Percentiles rank a stretch among this genome's conserved stretches.
Conservation (phyloP, 495 filamentous ascomycete genomes). For the Aspergillus olivimuriae region DNA sequence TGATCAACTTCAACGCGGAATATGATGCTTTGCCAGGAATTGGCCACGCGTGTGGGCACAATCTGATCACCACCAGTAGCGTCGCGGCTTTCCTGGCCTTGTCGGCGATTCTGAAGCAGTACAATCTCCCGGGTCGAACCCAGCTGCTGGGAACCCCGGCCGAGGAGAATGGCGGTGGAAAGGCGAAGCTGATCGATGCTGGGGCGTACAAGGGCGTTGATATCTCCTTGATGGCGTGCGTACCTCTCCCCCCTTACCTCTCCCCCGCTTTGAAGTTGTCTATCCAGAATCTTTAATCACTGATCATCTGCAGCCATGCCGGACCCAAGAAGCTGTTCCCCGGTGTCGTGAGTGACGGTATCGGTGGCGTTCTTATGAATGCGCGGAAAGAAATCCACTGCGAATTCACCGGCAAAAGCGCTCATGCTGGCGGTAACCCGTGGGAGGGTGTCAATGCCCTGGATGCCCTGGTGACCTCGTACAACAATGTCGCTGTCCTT, state of each 20-base stretch:
- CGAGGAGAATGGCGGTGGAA: conserved; percentile 66
- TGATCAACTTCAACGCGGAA: conserved; percentile 42
- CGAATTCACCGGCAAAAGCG: conserved; percentile 29
- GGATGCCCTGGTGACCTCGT: conserved; percentile 54
- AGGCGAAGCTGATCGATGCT: conserved; percentile 55
- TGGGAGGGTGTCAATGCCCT: conserved; percentile 61
- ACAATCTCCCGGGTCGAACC: conserved; percentile 48
- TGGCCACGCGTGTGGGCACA: conserved; percentile 65
- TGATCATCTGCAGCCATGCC: conserved; percentile 20
- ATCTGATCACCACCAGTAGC: conserved; percentile 60
- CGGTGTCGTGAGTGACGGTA: conserved; percentile 17
- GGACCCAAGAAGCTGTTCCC: conserved; percentile 24
- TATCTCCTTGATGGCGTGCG: conserved; percentile 58
- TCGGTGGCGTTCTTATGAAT: conserved; percentile 32
- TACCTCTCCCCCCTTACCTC: too few species aligned
- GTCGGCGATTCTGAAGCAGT: conserved; percentile 39
- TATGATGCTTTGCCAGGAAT: conserved; percentile 53
- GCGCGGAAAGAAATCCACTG: conserved; percentile 33
- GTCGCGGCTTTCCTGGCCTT: conserved; percentile 54
- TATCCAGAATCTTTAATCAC: background rate
- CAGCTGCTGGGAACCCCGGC: conserved; percentile 64
- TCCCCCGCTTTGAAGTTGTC: too few species aligned
- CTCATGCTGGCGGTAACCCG: conserved; percentile 56
- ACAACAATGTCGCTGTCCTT: conserved; percentile 55
- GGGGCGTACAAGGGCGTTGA: conserved; percentile 62